Percentiles rank a stretch among this genome's conserved stretches.
Conservation (phyloP, 1,284 basidiomycete genomes). For the Malassezia brasiliensis region DNA sequence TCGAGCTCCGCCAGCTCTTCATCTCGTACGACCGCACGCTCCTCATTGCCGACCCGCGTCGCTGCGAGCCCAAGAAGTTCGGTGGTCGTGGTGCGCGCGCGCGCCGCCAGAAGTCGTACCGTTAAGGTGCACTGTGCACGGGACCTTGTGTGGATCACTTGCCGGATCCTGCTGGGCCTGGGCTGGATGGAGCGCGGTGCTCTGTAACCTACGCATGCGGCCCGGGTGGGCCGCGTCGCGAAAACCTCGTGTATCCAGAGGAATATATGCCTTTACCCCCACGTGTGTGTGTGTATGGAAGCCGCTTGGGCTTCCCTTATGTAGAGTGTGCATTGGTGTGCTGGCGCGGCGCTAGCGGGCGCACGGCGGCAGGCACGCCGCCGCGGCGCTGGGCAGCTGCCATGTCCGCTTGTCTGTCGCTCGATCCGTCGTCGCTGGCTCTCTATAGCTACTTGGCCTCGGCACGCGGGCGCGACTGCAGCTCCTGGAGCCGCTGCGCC, state of each 20-base stretch:
- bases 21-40: slow-evolving; percentile 59
- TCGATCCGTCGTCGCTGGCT: too few relatives aligned
- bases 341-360: too few relatives aligned
- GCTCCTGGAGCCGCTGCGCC: slow-evolving; percentile 31
- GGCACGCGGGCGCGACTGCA: slow-evolving; percentile 5
- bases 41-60: slow-evolving; percentile 93
- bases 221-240: slow-evolving; percentile 1
- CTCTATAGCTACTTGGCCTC: slow-evolving; percentile 1
- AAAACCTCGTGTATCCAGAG: slow-evolving; percentile 12
- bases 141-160: background rate
- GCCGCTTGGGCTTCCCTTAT: background rate
- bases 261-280: slow-evolving; percentile 21
- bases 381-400: too few relatives aligned
- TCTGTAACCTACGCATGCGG: slow-evolving; percentile 1
- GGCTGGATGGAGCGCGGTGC: background rate
- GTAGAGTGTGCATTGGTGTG: background rate
- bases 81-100: slow-evolving; percentile 49
- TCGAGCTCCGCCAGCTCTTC: slow-evolving; percentile 46
- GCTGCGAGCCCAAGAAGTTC: slow-evolving; percentile 94
- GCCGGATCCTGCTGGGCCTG: background rate
- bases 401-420: too few relatives aligned
- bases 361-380: too few relatives aligned
- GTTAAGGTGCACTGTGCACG: slow-evolving; percentile 52
- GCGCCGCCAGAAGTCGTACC: slow-evolving; percentile 48
- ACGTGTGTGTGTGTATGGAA: slow-evolving; percentile 4